Evolutionary conservation across 2,329 filamentous ascomycete species (phyloP), one percentile per base, ranked within the genome.

Genomic region (Fusarium siculi): DNA sequence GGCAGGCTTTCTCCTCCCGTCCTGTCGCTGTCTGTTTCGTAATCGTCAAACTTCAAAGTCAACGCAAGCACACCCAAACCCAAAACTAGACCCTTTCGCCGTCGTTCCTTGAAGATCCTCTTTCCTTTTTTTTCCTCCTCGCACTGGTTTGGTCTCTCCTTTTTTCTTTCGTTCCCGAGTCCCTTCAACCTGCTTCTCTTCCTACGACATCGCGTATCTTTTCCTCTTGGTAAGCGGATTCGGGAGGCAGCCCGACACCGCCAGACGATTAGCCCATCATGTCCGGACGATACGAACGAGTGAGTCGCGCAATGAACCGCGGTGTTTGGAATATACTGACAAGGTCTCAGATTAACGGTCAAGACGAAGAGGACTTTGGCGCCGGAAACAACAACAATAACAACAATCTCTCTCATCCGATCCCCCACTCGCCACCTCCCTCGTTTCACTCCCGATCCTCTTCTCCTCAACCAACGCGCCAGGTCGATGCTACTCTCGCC

Each of bases 391-490:
- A 75, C 77, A 77, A 63, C 21, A 68, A 55, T 21, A 69, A 70
- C 52, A 69, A 69, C 32, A 49, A 25, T 49, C 69, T 72, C 50
- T 60, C 80, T 79, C 81, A 82, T 36, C 80, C 82, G 46, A 80
- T 87, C 70, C 88, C 89, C 43, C 87, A 84, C 80, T 92, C 90
- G 34, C 90, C 91, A 55, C 91, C 91, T 42, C 96, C 96, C 5
- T 98, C 96, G 4, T 98, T 98, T 83, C 94, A 91, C 81, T 98
- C 95, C 52, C 90, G 93, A 80, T 87, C 92, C 37, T 94, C 94
- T 84, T 84, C 86, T 86, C 81, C 77, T 54, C 82, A 81, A 63
- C 83, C 82, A 57, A 79, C 77, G 61, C 81, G 78, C 70, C 81
- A 78, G 14, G 92, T 94, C 68, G 91, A 97, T 77, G 88, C 93